Evolutionary conservation across 345 rosid genomes (phyloP).

Genomic region (Citrus maxima): DNA sequence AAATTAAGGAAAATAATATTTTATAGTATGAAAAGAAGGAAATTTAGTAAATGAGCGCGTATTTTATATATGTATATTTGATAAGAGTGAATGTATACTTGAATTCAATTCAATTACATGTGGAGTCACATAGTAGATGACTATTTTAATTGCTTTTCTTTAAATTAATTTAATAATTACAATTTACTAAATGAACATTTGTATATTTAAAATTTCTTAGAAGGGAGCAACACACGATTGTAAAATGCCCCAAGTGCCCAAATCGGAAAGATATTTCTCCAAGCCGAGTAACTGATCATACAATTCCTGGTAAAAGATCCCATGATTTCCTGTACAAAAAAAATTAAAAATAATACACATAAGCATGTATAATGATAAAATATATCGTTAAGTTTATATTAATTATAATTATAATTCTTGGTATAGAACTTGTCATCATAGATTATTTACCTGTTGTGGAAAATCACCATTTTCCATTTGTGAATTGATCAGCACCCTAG

Average conservation of each 20-base stretch:
- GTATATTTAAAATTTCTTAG: neutral
- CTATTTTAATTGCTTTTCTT: neutral
- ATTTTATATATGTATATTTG: too few relatives aligned
- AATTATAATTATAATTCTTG: too few relatives aligned
- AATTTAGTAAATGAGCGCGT: too few relatives aligned
- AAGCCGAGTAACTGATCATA: conserved; percentile 51
- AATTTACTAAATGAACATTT: neutral
- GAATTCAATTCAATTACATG: neutral
- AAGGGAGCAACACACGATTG: neutral
- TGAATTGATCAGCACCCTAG: conserved; percentile 43
- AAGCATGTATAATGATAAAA: neutral
- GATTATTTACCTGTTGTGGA: conserved; percentile 52
- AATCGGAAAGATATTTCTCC: neutral
- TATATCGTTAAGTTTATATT: too few relatives aligned
- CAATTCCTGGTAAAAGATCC: conserved; percentile 69
- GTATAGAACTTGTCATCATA: too few relatives aligned
- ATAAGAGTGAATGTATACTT: too few relatives aligned
- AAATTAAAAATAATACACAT: too few relatives aligned
- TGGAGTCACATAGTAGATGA: neutral
- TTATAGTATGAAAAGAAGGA: neutral
- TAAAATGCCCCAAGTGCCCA: neutral
- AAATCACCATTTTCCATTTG: conserved; percentile 70
- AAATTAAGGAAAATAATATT: too few relatives aligned
- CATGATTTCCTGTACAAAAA: conserved; percentile 39
- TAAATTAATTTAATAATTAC: too few relatives aligned